A percentile compares a stretch with the other conserved stretches of the same genome.
These are phyloP conservation scores for Irpex rosettiformis DNA, from an alignment of 1,284 basidiomycete species.

Conservation along the genomic window DNA sequence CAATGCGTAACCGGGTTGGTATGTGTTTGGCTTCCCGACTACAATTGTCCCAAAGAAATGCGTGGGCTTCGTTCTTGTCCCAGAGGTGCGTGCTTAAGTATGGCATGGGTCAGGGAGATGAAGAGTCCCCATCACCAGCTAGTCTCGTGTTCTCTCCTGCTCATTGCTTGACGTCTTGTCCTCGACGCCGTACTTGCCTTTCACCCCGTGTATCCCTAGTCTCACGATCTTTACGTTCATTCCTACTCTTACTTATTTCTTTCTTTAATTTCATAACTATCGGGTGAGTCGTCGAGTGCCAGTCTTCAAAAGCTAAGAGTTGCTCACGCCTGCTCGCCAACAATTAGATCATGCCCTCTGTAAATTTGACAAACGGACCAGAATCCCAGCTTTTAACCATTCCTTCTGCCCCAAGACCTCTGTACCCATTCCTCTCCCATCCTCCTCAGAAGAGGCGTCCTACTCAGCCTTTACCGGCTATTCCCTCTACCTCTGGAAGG, in stretches of 20 bases:
- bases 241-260: background rate
- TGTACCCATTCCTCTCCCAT: constrained; percentile 29
- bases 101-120: background rate
- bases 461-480: constrained; percentile 28
- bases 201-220: background rate
- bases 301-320: too few relatives aligned
- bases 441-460: constrained; percentile 33
- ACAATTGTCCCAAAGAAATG: constrained; percentile 12
- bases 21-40: constrained; percentile 7
- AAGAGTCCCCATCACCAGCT: constrained; percentile 14
- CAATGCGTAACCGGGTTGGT: constrained; percentile 10
- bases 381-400: constrained; percentile 10
- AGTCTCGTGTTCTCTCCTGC: constrained; percentile 14
- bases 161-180: background rate
- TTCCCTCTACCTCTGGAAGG: constrained; percentile 33
- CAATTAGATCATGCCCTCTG: background rate
- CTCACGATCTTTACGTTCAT: background rate
- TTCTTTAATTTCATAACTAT: background rate
- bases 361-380: constrained; percentile 7
- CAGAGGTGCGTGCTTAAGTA: constrained; percentile 3
- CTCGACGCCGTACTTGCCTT: background rate
- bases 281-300: background rate
- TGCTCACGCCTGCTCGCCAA: too few relatives aligned
- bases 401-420: constrained; percentile 13
- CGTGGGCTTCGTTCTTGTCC: constrained; percentile 7